Evolutionary conservation across 139 green algal species (phyloP).

Genomic region (Chlorella vulgaris): DNA sequence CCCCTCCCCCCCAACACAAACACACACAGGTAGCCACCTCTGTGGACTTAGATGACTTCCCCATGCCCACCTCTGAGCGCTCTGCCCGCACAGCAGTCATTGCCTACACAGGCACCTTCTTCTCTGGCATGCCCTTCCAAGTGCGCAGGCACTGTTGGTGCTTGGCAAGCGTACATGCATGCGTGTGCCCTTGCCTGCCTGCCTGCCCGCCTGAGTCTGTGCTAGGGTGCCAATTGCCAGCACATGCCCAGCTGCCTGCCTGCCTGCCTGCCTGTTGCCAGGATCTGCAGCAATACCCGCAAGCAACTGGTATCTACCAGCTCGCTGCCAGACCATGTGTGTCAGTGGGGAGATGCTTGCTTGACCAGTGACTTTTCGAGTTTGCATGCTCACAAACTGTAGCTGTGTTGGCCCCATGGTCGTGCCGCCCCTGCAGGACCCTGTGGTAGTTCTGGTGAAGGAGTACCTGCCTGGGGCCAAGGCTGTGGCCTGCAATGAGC

Average conservation of each 20-base stretch:
- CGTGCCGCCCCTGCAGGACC: conserved; percentile 29
- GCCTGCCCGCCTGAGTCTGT: too few species aligned
- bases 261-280: too few species aligned
- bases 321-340: too few species aligned
- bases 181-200: neutral
- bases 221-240: too few species aligned
- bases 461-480: conserved; percentile 71
- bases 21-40: conserved; percentile 28
- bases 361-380: too few species aligned
- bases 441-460: conserved; percentile 65
- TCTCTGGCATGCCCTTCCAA: conserved; percentile 65
- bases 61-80: conserved; percentile 3
- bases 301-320: too few species aligned
- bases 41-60: conserved; percentile 16
- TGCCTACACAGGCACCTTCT: conserved; percentile 65
- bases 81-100: conserved; percentile 61
- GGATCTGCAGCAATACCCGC: too few species aligned
- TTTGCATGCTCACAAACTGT: neutral
- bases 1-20: neutral
- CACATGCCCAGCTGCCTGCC: too few species aligned
- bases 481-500: conserved; percentile 73
- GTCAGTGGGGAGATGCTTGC: too few species aligned
- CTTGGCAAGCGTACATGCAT: neutral
- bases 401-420: neutral
- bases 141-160: neutral